These are phyloP conservation scores for Bondarzewia mesenterica DNA, from an alignment of 1,284 basidiomycete species.

Conservation along the genomic window DNA sequence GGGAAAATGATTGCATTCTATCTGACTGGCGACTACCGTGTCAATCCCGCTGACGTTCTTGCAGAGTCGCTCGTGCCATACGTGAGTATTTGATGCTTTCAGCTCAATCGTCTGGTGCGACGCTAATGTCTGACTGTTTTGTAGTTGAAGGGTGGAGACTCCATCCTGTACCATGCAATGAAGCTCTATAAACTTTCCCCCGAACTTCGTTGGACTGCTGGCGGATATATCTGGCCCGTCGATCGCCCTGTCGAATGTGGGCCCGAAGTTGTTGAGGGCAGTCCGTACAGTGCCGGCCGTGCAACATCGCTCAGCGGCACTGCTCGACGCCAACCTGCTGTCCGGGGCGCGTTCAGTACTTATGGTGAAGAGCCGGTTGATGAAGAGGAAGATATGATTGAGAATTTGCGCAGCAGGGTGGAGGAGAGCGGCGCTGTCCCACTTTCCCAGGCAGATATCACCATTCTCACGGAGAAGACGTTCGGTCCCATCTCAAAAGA, in stretches of 20 bases:
- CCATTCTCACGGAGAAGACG: slow-evolving; percentile 49
- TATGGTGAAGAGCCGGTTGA: slow-evolving; percentile 25
- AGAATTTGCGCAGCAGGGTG: slow-evolving; percentile 45
- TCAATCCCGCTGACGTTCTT: slow-evolving; percentile 61
- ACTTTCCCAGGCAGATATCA: slow-evolving; percentile 53
- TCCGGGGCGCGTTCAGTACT: slow-evolving; percentile 38
- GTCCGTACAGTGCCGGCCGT: slow-evolving; percentile 22
- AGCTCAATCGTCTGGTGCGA: not conserved
- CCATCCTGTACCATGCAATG: slow-evolving; percentile 64
- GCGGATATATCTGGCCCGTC: slow-evolving; percentile 72
- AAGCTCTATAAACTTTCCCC: slow-evolving; percentile 67
- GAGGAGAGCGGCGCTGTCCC: slow-evolving; percentile 61
- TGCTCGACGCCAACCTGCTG: slow-evolving; percentile 23
- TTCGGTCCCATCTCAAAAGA: slow-evolving; percentile 48
- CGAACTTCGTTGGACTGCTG: slow-evolving; percentile 71
- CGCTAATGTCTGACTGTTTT: not conserved
- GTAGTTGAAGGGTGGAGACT: slow-evolving; percentile 71
- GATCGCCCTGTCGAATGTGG: slow-evolving; percentile 60
- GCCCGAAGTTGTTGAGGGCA: slow-evolving; percentile 33
- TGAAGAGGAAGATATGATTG: slow-evolving; percentile 37
- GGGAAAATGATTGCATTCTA: slow-evolving; percentile 67
- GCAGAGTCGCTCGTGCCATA: slow-evolving; percentile 64
- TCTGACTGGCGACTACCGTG: slow-evolving; percentile 59
- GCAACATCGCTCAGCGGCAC: slow-evolving; percentile 22
- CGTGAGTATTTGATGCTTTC: slow-evolving; percentile 42